Base-by-base conservation (phyloP, 2,329 filamentous ascomycete genomes). In the Penicillium frequentans region DNA sequence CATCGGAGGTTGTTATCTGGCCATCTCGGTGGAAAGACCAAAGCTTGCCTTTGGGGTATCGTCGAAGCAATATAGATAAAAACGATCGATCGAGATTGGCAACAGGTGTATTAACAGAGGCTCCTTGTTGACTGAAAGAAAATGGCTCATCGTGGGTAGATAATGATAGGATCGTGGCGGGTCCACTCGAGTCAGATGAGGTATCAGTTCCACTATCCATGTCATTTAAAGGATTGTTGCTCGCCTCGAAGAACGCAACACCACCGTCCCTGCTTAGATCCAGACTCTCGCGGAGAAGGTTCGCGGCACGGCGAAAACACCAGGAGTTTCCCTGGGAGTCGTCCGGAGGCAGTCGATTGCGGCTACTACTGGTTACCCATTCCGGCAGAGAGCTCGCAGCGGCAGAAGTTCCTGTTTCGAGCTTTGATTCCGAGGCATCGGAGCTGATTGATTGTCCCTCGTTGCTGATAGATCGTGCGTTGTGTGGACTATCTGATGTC, bases 1-100 rank as follows among this genome's bases (percentile, higher is more conserved):
- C 78, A 37, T 80, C 79, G 1, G 77, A 79, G 5, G 76, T 77
- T 5, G 75, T 77, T 1, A 80, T 57, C 31, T 70, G 62, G 0
- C 76, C 74, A 62, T 79, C 77, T 2, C 68, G 73, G 47, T 80
- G 77, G 55, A 81, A 79, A 1, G 76, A 77, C 78, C 78, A 81
- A 1, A 82, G 62, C 49, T 79, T 79, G 13, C 79, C 79, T 51
- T 75, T 73, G 5, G 77, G 75, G 56, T 81, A 81, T n/a, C 77
- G 74, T 24, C 70, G 71, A 10, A 80, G 64, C 13, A 80, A 64
- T 42, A 68, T 61, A 13, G 69, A 66, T 6, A 75, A 54, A 13
- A 75, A 75, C 0, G 64, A 62, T 6, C 64, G 66, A 45, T 73
- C 72, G 13, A 73, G 58, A 50, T 65, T 70, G 6, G 70, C 68